Conservation (phyloP, 2,329 filamentous ascomycete genomes). For the Calcarisporium arbuscula region DNA sequence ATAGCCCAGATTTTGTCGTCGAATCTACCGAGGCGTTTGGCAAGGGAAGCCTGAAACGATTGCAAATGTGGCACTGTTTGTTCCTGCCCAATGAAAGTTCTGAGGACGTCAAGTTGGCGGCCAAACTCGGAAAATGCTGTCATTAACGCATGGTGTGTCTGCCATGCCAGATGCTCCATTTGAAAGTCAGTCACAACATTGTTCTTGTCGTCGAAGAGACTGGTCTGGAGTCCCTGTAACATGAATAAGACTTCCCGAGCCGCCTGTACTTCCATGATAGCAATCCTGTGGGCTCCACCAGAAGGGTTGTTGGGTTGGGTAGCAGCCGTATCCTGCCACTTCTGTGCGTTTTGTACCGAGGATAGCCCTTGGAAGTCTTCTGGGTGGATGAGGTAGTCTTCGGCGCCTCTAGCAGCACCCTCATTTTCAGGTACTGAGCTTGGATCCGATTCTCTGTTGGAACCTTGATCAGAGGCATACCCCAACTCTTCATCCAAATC, state of each 20-base stretch:
- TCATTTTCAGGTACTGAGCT: slow-evolving; percentile 23
- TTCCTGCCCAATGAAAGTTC: slow-evolving; percentile 33
- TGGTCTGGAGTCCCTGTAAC: slow-evolving; percentile 72
- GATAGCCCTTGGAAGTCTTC: slow-evolving; percentile 25
- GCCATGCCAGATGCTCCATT: slow-evolving; percentile 41
- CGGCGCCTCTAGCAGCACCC: slow-evolving; percentile 19
- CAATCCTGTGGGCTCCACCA: slow-evolving; percentile 30
- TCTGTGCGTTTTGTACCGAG: slow-evolving; percentile 24
- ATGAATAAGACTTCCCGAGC: slow-evolving; percentile 78
- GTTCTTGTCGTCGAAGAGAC: slow-evolving; percentile 51
- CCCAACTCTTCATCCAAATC: slow-evolving; percentile 44
- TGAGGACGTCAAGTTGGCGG: slow-evolving; percentile 37
- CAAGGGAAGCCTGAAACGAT: slow-evolving; percentile 61
- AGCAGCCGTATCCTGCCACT: slow-evolving; percentile 27
- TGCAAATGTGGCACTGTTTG: slow-evolving; percentile 58
- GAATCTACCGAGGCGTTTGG: slow-evolving; percentile 49
- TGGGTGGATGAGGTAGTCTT: slow-evolving; percentile 28
- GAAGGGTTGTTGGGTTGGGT: slow-evolving; percentile 28
- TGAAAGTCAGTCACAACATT: slow-evolving; percentile 35
- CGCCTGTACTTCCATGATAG: slow-evolving; percentile 64
- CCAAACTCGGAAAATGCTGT: slow-evolving; percentile 41
- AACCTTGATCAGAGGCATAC: slow-evolving; percentile 26
- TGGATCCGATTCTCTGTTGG: slow-evolving; percentile 30
- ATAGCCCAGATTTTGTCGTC: slow-evolving; percentile 52
- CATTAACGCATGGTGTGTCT: slow-evolving; percentile 43